Conservation (phyloP, 2,329 filamentous ascomycete species). For the Epichloe sp. region DNA sequence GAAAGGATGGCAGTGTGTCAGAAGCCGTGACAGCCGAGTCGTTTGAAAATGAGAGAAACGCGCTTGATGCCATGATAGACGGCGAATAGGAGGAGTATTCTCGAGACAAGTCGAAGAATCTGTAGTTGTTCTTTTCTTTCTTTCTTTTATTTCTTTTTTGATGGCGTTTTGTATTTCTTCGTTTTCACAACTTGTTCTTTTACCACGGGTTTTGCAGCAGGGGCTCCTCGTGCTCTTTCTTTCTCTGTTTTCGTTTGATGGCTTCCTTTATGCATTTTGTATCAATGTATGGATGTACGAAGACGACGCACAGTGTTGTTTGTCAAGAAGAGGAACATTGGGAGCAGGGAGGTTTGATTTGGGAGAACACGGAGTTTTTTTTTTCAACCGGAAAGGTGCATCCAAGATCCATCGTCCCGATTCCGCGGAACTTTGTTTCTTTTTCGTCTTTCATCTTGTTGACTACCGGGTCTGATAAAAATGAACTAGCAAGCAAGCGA, state of each 20-base stretch:
- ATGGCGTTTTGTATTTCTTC: background rate
- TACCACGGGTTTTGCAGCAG: background rate
- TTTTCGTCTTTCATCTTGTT: background rate
- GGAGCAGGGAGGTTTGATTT: background rate
- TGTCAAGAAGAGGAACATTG: background rate
- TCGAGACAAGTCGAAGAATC: background rate
- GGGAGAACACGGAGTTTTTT: background rate
- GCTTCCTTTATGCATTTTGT: background rate
- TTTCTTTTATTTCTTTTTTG: too few relatives aligned
- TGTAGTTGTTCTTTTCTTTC: background rate
- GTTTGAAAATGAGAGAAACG: slow-evolving; percentile 32
- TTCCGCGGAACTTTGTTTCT: background rate
- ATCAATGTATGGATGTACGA: background rate
- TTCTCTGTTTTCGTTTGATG: background rate
- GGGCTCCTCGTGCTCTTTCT: background rate
- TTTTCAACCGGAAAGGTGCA: background rate
- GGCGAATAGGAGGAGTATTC: slow-evolving; percentile 19
- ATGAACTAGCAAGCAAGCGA: too few relatives aligned
- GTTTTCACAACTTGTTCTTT: background rate
- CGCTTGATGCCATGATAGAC: slow-evolving; percentile 32
- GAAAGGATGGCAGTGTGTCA: slow-evolving; percentile 18
- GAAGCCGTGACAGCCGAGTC: slow-evolving; percentile 27
- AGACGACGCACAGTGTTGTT: background rate
- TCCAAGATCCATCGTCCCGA: background rate
- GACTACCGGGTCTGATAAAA: background rate